Evolutionary conservation across 768 basidiomycete genomes (phyloP), one percentile per base, ranked within the genome.

Genomic region (Tylopilus subfusipes): DNA sequence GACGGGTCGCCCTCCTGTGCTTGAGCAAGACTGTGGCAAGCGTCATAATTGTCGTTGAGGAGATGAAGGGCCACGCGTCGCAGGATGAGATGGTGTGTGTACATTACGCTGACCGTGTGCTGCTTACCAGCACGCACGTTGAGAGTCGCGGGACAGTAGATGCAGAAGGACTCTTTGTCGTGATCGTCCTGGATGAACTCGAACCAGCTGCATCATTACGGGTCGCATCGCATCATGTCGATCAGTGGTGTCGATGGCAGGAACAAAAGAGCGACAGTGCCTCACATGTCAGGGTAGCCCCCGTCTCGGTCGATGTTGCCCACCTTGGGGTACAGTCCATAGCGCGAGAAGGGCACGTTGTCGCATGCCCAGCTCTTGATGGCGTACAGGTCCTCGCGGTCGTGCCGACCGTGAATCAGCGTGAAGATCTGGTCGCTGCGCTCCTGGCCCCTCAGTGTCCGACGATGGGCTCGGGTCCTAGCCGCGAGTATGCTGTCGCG

Each of bases 11-110:
- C 63, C 34, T 62, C 62, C 10, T 48, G 60, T 21, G 62, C 43
- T 13, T 63, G 64, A 36, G 51, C 49, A 30, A 63, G 65, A 22
- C 45, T 51, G 29, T 66, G 63, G 21, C 55, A 63, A 12, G 53
- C 53, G 11, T 60, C 47, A 42, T 55, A 60, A 18, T 63, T 54
- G 38, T 68, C 38, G 11, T 39, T 39, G n/a, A 65, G 58, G 50
- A 67, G 54, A 25, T 59, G 54, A 9, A 68, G 56, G 30, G 33
- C 56, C 64, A 33, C 14, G n/a, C 27, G 4, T 16, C 14, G 33
- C 19, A 11, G 21, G 21, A 27, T 59, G 46, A 48, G 21, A 48
- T 2, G 24, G 18, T 19, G 11, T n/a, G 1, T 19, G 38, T 21
- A 7, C 1, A 2, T 39, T 8, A 27, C 5, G 36, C 33, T 24